A percentile compares a stretch with the other conserved stretches of the same genome.
Evolutionary conservation across 2,329 filamentous ascomycete genomes (phyloP).

Genomic region (Endothia cerciana): DNA sequence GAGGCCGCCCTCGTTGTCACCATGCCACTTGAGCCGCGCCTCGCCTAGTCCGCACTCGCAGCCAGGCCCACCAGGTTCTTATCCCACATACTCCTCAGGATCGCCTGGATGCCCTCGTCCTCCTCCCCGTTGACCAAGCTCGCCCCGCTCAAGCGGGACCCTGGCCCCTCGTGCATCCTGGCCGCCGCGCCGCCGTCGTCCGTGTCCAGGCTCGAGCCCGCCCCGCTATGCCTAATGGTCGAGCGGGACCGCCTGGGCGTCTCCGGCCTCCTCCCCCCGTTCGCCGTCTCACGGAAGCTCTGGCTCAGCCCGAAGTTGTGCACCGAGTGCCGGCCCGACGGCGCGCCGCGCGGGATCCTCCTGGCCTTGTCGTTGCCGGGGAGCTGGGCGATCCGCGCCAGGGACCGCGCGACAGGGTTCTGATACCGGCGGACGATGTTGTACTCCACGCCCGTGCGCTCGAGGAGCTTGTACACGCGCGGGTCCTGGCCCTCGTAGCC

Average conservation of each 20-base stretch:
- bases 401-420: slow-evolving; percentile 68
- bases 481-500: slow-evolving; percentile 66
- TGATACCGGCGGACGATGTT: slow-evolving; percentile 74
- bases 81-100: slow-evolving; percentile 65
- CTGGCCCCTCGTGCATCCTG: slow-evolving; percentile 41
- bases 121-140: slow-evolving; percentile 55
- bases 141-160: slow-evolving; percentile 48
- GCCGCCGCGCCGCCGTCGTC: slow-evolving; percentile 40
- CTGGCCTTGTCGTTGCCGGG: slow-evolving; percentile 55
- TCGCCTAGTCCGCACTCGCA: slow-evolving; percentile 53
- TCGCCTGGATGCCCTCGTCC: slow-evolving; percentile 53
- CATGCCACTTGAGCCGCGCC: not conserved
- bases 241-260: slow-evolving; percentile 27
- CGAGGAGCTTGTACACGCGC: slow-evolving; percentile 66
- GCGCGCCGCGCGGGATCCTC: slow-evolving; percentile 47
- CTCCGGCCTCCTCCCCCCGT: slow-evolving; percentile 17
- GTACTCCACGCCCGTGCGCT: slow-evolving; percentile 73
- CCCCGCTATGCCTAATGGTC: slow-evolving; percentile 27
- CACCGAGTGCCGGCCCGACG: slow-evolving; percentile 34
- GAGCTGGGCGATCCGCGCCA: slow-evolving; percentile 57
- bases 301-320: slow-evolving; percentile 44
- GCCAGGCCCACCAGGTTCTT: slow-evolving; percentile 59
- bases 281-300: slow-evolving; percentile 37
- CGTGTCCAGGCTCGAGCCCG: slow-evolving; percentile 49
- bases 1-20: too few species aligned